These are phyloP conservation scores for Pelargonium citronellum DNA, from an alignment of 441 rosid genomes.

Conservation along the genomic window DNA sequence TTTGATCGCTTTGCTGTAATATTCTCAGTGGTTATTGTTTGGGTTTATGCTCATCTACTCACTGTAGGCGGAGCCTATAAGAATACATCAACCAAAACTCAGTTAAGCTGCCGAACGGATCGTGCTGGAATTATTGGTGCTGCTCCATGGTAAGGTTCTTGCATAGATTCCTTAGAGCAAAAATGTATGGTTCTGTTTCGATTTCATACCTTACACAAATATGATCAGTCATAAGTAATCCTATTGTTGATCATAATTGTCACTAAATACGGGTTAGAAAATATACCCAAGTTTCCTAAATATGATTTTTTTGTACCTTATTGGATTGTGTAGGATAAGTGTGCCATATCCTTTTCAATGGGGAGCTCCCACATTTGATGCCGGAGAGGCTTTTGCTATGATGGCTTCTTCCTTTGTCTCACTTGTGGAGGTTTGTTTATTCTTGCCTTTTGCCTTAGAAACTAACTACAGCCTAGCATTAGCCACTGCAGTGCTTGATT, in stretches of 20 bases:
- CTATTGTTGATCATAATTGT: too few relatives aligned
- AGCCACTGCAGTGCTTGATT: too few relatives aligned
- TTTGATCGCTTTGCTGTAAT: constrained; percentile 80
- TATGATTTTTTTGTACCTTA: too few relatives aligned
- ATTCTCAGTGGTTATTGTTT: constrained; percentile 63
- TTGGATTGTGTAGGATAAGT: constrained; percentile 62
- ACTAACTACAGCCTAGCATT: not conserved
- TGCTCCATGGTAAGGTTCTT: constrained; percentile 70
- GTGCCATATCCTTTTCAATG: constrained; percentile 96
- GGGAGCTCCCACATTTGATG: constrained; percentile 96
- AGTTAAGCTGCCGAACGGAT: constrained; percentile 77
- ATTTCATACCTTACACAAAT: too few relatives aligned
- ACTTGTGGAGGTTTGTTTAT: constrained; percentile 67
- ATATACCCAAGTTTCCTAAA: too few relatives aligned
- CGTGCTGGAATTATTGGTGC: constrained; percentile 77
- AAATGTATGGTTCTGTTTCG: not conserved
- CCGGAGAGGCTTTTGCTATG: constrained; percentile 98
- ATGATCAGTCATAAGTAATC: too few relatives aligned
- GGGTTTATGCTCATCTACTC: constrained; percentile 85
- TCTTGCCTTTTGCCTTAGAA: constrained; percentile 4
- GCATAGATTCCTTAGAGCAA: not conserved
- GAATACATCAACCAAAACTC: constrained; percentile 51
- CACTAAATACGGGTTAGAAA: too few relatives aligned
- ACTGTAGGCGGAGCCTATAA: constrained; percentile 93
- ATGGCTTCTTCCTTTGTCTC: constrained; percentile 97